A percentile compares a stretch with the other conserved stretches of the same genome.
Conservation (phyloP, 305 asterid species). For the Fraxinus sp. region DNA sequence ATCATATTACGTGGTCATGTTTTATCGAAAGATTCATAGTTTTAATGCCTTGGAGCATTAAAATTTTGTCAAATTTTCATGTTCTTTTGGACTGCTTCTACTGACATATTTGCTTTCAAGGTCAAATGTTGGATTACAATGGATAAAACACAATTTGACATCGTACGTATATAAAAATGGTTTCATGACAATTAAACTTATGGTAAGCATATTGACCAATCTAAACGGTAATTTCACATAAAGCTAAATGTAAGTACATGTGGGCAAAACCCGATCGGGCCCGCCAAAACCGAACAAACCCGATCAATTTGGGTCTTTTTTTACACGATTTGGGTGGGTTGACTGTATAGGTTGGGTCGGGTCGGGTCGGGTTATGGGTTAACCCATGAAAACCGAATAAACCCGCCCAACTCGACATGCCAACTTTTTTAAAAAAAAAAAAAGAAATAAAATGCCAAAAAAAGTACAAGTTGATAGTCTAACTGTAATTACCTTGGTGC, state of each 20-base stretch:
- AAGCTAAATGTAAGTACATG: neutral
- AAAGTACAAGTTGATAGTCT: too few species aligned
- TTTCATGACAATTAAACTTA: neutral
- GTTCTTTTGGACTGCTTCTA: neutral
- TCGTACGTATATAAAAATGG: neutral
- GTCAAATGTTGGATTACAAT: neutral
- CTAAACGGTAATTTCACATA: neutral
- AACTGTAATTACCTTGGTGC: too few species aligned
- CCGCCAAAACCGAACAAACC: too few species aligned
- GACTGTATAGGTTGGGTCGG: too few species aligned
- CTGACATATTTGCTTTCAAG: neutral
- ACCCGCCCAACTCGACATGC: too few species aligned
- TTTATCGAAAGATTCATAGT: neutral
- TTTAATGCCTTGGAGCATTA: constrained; percentile 7
- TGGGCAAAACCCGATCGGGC: too few species aligned
- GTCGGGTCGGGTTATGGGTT: too few species aligned
- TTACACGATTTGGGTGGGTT: too few species aligned
- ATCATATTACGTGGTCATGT: neutral
- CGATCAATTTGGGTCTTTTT: too few species aligned
- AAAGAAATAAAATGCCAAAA: too few species aligned
- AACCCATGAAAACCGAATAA: too few species aligned
- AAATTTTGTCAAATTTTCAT: neutral
- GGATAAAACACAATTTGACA: neutral
- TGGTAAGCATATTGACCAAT: neutral
- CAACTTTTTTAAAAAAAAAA: too few species aligned